Evolutionary conservation across 2,329 filamentous ascomycete species (phyloP).

Genomic region (Cryphonectria japonica): DNA sequence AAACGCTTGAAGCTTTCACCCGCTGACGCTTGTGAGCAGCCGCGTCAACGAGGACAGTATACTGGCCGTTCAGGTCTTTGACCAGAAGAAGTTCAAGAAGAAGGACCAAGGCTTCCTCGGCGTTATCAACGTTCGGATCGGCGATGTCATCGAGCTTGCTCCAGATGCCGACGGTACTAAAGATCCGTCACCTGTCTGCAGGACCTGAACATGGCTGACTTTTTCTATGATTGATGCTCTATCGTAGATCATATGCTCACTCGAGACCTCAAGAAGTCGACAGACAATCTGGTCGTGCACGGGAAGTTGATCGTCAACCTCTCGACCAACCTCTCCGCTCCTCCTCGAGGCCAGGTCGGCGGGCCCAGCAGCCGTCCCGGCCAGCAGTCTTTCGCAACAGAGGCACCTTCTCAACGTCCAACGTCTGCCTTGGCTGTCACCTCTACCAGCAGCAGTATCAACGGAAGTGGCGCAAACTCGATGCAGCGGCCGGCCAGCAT

Average conservation of each 20-base stretch:
- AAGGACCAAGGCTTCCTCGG: slow-evolving; percentile 99
- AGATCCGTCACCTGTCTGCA: slow-evolving; percentile 26
- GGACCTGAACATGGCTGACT: slow-evolving; percentile 36
- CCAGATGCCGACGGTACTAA: slow-evolving; percentile 83
- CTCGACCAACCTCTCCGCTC: slow-evolving; percentile 82
- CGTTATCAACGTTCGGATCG: slow-evolving; percentile 95
- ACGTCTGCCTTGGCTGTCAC: slow-evolving; percentile 55
- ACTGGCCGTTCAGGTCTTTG: slow-evolving; percentile 96
- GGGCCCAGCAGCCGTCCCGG: slow-evolving; percentile 47
- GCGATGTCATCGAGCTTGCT: slow-evolving; percentile 89
- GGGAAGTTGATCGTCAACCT: slow-evolving; percentile 97
- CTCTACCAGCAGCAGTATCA: slow-evolving; percentile 48
- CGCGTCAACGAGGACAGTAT: slow-evolving; percentile 93
- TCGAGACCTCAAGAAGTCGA: slow-evolving; percentile 94
- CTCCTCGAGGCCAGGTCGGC: slow-evolving; percentile 59
- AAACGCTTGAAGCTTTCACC: slow-evolving; percentile 25
- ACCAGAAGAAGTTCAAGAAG: slow-evolving; percentile 99
- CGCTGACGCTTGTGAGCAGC: slow-evolving; percentile 53
- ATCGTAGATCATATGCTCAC: slow-evolving; percentile 96
- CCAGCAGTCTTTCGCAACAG: slow-evolving; percentile 48
- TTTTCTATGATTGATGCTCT: slow-evolving; percentile 10
- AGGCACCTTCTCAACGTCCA: slow-evolving; percentile 52
- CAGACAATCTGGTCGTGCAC: slow-evolving; percentile 95
- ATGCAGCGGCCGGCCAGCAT: slow-evolving; percentile 54
- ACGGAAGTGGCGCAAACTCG: slow-evolving; percentile 47